Conservation (phyloP, 805 yeast genomes). For the Danielia oregonensis region DNA sequence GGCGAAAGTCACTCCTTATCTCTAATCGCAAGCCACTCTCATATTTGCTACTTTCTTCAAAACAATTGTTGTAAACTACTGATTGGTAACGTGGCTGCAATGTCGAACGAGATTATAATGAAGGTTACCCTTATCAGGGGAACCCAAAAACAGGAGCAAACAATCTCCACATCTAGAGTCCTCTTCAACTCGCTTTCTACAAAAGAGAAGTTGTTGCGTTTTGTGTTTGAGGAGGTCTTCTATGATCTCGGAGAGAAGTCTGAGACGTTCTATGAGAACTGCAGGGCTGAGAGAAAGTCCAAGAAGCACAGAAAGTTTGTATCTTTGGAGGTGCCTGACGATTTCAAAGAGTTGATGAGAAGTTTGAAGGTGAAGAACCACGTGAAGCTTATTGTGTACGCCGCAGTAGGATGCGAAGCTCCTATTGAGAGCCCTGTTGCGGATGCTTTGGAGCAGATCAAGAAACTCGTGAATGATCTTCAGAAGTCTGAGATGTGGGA, state of each 20-base stretch:
- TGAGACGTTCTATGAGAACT: slow-evolving; percentile 2
- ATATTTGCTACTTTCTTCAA: too few species aligned
- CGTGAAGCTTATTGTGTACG: slow-evolving; percentile 26
- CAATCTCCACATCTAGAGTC: not conserved
- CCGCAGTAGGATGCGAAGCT: not conserved
- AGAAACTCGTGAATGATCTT: slow-evolving; percentile 9
- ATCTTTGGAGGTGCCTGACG: slow-evolving; percentile 32
- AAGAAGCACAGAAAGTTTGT: slow-evolving; percentile 42
- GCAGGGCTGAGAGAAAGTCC: slow-evolving; percentile 38
- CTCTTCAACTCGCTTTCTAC: slow-evolving; percentile 1
- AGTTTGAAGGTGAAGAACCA: slow-evolving; percentile 47
- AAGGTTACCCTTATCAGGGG: not conserved
- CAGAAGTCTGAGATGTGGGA: slow-evolving; percentile 13
- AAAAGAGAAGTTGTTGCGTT: slow-evolving; percentile 2
- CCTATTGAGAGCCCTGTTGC: slow-evolving; percentile 16
- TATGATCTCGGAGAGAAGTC: not conserved
- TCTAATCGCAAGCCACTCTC: too few species aligned
- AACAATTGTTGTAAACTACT: too few species aligned
- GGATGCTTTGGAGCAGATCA: slow-evolving; percentile 10
- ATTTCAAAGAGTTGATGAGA: slow-evolving; percentile 41
- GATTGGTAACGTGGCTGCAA: too few species aligned
- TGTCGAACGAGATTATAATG: not conserved
- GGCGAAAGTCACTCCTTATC: not conserved
- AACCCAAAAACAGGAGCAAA: not conserved
- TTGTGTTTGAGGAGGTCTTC: slow-evolving; percentile 3